Conservation (phyloP, 805 yeast genomes). For the Candida maltosa region DNA sequence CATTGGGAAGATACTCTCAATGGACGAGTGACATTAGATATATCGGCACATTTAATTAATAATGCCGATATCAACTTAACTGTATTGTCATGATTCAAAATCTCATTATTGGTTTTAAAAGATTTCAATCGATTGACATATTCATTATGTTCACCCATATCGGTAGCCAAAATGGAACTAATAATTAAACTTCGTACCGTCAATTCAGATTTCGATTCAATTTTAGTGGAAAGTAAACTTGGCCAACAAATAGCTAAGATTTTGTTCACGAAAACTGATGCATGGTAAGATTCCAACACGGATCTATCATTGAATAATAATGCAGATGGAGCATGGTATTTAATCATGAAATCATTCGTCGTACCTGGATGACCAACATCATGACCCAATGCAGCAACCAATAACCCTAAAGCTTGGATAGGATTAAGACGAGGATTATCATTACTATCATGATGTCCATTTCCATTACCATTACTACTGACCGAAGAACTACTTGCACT, state of each 20-base stretch:
- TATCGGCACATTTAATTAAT: conserved; percentile 91
- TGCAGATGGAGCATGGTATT: conserved; percentile 62
- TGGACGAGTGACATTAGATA: conserved; percentile 87
- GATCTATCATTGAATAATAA: conserved; percentile 59
- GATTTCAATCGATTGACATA: conserved; percentile 54
- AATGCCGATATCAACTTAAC: conserved; percentile 55
- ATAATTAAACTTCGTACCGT: conserved; percentile 28
- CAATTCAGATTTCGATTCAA: conserved; percentile 15
- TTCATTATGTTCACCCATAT: conserved; percentile 84
- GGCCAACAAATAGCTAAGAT: conserved; percentile 37
- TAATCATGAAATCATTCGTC: conserved; percentile 69
- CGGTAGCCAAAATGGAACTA: conserved; percentile 56
- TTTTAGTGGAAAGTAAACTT: conserved; percentile 18
- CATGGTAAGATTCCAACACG: conserved; percentile 81
- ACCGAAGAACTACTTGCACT: background rate
- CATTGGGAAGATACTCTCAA: conserved; percentile 73
- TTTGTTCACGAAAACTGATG: conserved; percentile 52
- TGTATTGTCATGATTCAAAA: conserved; percentile 12
- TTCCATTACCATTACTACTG: background rate
- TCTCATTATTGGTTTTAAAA: conserved; percentile 14
- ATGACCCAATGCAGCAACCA: conserved; percentile 87
- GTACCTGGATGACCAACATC: conserved; percentile 97
- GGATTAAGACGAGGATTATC: conserved; percentile 20
- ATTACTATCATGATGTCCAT: too few relatives aligned
- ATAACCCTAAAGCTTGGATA: conserved; percentile 53